A percentile compares a stretch with the other conserved stretches of the same genome.
Evolutionary conservation across 1,284 basidiomycete genomes (phyloP).

Genomic region (Trichosporon inkin): DNA sequence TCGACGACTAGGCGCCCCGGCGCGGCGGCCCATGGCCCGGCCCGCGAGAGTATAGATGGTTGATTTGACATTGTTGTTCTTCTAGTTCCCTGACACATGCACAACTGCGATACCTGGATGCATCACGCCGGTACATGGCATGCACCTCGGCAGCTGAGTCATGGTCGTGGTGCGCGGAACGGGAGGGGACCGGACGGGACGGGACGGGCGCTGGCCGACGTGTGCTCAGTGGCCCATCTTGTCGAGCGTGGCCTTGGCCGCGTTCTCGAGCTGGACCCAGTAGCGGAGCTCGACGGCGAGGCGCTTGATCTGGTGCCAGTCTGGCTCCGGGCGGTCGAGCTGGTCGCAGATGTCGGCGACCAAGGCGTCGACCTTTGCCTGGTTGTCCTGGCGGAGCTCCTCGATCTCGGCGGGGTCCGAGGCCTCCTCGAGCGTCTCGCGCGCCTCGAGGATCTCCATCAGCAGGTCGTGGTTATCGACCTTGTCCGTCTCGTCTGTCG

Average conservation of each 20-base stretch:
- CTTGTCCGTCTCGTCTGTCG: slow-evolving; percentile 68
- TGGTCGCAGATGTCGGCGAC: slow-evolving; percentile 46
- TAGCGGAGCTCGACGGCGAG: slow-evolving; percentile 72
- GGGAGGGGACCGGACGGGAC: no score
- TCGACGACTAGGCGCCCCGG: slow-evolving; percentile 50
- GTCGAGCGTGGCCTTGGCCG: slow-evolving; percentile 55
- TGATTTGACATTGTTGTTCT: slow-evolving; percentile 7
- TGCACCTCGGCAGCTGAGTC: no score
- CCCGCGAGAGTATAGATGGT: neutral
- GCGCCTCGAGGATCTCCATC: slow-evolving; percentile 71
- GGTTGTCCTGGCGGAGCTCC: slow-evolving; percentile 58
- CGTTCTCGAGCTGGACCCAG: slow-evolving; percentile 65
- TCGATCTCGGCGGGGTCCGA: slow-evolving; percentile 56
- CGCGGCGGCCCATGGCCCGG: no score
- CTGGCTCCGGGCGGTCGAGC: slow-evolving; percentile 54
- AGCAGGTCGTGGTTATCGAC: slow-evolving; percentile 69
- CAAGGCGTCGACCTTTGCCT: slow-evolving; percentile 57
- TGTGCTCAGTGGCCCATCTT: neutral
- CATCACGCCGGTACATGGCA: neutral
- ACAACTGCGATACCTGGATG: neutral
- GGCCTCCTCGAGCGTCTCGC: slow-evolving; percentile 73
- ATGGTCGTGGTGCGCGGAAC: no score
- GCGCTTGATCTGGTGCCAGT: slow-evolving; percentile 60
- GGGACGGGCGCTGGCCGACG: no score
- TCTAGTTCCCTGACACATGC: slow-evolving; percentile 2